Percentiles rank a stretch among this genome's conserved stretches.
Evolutionary conservation across 441 rosid genomes (phyloP).

Genomic region (Pelargonium citronellum): DNA sequence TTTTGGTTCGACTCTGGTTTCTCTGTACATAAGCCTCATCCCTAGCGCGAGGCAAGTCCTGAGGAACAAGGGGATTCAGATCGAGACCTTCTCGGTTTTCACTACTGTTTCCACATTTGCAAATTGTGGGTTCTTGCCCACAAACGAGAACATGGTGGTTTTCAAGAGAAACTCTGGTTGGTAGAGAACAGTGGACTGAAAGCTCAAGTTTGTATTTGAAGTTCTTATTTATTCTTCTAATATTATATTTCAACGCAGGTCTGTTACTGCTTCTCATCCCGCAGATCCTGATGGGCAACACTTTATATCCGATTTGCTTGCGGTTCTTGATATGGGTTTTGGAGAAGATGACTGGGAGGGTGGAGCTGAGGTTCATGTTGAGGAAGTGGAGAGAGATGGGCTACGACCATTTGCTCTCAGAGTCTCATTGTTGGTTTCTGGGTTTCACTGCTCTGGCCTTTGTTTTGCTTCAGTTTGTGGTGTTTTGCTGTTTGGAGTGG

Average conservation of each 20-base stretch:
- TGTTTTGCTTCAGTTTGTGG: constrained; percentile 7
- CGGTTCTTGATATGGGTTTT: constrained; percentile 36
- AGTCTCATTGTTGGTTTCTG: constrained; percentile 24
- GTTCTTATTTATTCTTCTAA: no score
- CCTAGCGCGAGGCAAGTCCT: constrained; percentile 23
- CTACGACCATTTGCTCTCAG: constrained; percentile 38
- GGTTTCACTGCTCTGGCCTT: constrained; percentile 36
- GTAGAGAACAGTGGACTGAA: no score
- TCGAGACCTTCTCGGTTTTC: constrained; percentile 25
- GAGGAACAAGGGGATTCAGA: constrained; percentile 16
- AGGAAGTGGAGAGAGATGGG: constrained; percentile 32
- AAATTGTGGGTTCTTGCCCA: constrained; percentile 40
- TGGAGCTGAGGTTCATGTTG: constrained; percentile 33
- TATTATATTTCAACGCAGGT: constrained; percentile 30
- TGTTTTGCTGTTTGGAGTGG: constrained; percentile 21
- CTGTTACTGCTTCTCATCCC: constrained; percentile 49
- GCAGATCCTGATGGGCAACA: constrained; percentile 47
- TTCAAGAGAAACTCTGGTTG: constrained; percentile 20
- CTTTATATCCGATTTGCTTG: constrained; percentile 43
- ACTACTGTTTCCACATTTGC: constrained; percentile 32
- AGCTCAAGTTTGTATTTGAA: no score
- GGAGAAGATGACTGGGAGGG: constrained; percentile 27
- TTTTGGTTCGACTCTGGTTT: constrained; percentile 18
- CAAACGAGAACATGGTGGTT: constrained; percentile 41
- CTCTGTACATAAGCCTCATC: constrained; percentile 7